phyloP scores from a whole-genome alignment of 192 early-diverging fungal genomes.

The Lobosporangium transversale region DNA sequence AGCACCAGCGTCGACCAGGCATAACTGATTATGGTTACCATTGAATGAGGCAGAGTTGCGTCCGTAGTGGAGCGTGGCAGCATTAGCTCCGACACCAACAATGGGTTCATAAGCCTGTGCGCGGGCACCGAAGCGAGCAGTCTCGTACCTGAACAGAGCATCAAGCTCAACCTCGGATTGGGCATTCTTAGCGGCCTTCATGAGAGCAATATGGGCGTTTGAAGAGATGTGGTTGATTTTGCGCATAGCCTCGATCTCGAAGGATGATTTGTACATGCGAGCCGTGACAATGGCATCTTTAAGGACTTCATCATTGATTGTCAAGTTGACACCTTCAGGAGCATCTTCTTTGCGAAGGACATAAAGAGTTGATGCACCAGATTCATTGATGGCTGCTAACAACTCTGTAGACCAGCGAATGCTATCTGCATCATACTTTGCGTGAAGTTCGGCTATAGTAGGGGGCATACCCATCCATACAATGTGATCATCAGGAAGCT shows the following conservation, averaged over 20 bases:
- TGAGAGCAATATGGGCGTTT: conserved; percentile 83
- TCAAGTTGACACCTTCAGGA: conserved; percentile 26
- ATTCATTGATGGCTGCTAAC: conserved; percentile 51
- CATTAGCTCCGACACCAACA: conserved; percentile 79
- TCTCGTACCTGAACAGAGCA: conserved; percentile 82
- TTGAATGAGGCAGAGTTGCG: conserved; percentile 70
- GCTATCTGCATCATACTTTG: conserved; percentile 76
- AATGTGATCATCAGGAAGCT: conserved; percentile 72
- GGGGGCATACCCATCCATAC: conserved; percentile 85
- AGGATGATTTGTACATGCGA: conserved; percentile 85
- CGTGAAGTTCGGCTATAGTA: conserved; percentile 62
- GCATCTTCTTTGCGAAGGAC: conserved; percentile 61
- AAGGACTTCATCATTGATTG: conserved; percentile 40
- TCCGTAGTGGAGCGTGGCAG: conserved; percentile 87
- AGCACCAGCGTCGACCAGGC: conserved; percentile 90
- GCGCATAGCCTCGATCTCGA: conserved; percentile 82
- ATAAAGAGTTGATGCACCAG: conserved; percentile 61
- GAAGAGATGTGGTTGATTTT: conserved; percentile 77
- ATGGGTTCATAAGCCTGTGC: conserved; percentile 91
- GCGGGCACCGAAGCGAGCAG: conserved; percentile 69
- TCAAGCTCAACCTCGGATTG: conserved; percentile 80
- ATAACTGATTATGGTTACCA: conserved; percentile 48
- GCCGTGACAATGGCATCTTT: conserved; percentile 74
- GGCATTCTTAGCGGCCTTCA: conserved; percentile 73
- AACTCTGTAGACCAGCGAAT: conserved; percentile 72